Evolutionary conservation across 2,329 filamentous ascomycete genomes (phyloP).

Genomic region (Verticillium tricorpus): DNA sequence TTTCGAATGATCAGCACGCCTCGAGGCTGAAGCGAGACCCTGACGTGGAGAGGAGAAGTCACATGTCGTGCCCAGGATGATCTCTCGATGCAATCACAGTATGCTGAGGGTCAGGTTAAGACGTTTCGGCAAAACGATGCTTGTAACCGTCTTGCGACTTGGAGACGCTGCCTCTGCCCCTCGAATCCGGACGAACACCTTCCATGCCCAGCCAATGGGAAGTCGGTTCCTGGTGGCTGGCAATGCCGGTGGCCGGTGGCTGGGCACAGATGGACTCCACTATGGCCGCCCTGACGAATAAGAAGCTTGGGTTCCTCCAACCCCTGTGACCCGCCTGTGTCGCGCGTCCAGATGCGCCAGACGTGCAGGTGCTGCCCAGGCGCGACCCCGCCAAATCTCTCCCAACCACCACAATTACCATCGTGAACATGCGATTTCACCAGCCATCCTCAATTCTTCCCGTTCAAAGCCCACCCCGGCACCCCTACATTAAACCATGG

Average conservation of each 20-base stretch:
- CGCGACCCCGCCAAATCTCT: not conserved
- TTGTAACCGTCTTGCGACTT: too few species aligned
- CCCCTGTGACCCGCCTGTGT: not conserved
- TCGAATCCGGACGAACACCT: not conserved
- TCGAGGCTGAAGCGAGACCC: not conserved
- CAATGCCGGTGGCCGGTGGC: not conserved
- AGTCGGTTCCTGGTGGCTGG: not conserved
- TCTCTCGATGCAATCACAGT: too few species aligned
- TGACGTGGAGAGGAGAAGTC: not conserved
- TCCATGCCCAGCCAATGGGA: not conserved
- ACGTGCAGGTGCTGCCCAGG: not conserved
- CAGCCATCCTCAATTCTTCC: conserved; percentile 10
- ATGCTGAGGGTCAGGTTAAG: too few species aligned
- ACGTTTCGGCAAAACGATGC: too few species aligned
- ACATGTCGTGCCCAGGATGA: not conserved
- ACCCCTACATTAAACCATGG: not conserved
- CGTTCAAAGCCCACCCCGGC: conserved; percentile 1
- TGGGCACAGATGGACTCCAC: not conserved
- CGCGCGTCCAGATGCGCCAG: not conserved
- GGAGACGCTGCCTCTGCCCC: too few species aligned
- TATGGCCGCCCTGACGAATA: not conserved
- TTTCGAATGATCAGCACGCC: not conserved
- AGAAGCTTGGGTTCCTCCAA: not conserved
- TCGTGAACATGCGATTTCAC: conserved; percentile 6
- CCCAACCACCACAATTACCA: conserved; percentile 15